Evolutionary conservation across 495 filamentous ascomycete genomes (phyloP).

Genomic region (Hypoxylon fuscum): DNA sequence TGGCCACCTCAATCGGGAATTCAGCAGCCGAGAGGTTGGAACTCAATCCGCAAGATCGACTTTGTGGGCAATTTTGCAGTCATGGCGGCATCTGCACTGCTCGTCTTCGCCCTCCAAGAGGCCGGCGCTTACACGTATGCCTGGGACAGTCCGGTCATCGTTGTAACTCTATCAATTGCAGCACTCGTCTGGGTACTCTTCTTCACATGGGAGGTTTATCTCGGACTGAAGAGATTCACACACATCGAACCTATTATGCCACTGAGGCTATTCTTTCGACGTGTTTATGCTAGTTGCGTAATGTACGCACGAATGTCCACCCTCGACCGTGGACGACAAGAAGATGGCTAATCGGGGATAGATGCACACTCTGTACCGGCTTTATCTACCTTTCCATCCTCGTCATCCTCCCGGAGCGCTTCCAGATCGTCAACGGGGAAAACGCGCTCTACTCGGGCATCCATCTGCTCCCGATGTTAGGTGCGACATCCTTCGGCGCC

Average conservation of each 20-base stretch:
- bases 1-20: constrained; percentile 47
- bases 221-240: constrained; percentile 37
- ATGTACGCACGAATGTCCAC: constrained; percentile 49
- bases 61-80: constrained; percentile 65
- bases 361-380: constrained; percentile 62
- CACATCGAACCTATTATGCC: constrained; percentile 54
- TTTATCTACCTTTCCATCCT: constrained; percentile 65
- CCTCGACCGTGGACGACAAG: constrained; percentile 14
- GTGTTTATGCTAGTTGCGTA: constrained; percentile 52
- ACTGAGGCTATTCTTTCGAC: constrained; percentile 47
- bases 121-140: constrained; percentile 56
- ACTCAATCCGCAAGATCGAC: constrained; percentile 58
- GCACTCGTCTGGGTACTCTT: constrained; percentile 59
- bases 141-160: constrained; percentile 57
- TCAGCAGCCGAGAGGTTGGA: constrained; percentile 31
- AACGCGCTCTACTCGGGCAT: constrained; percentile 62
- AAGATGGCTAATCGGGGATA: constrained; percentile 36
- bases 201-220: constrained; percentile 55
- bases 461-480: constrained; percentile 66
- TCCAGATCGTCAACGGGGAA: constrained; percentile 65
- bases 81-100: constrained; percentile 62
- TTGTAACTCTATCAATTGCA: constrained; percentile 53
- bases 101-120: constrained; percentile 68
- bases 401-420: constrained; percentile 67
- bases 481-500: constrained; percentile 60